Conservation (phyloP, 768 basidiomycete genomes). For the Gyrodon lividus region DNA sequence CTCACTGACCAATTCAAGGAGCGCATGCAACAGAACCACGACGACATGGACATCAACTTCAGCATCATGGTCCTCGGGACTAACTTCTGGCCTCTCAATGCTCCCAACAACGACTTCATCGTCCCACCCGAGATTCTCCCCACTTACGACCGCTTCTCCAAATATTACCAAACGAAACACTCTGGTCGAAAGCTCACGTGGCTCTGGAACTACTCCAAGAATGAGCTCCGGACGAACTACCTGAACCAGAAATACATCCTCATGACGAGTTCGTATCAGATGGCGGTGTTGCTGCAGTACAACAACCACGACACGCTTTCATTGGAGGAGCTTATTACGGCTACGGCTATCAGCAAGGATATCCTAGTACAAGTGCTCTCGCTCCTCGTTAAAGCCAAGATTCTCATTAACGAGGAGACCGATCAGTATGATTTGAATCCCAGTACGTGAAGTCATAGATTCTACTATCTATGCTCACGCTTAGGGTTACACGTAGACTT, state of each 20-base stretch:
- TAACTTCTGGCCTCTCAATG: constrained; percentile 92
- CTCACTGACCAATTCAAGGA: constrained; percentile 94
- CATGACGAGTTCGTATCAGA: constrained; percentile 94
- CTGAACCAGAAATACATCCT: constrained; percentile 93
- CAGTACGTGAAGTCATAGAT: constrained; percentile 35
- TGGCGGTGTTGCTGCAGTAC: constrained; percentile 92
- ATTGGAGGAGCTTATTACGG: constrained; percentile 72
- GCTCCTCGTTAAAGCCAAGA: constrained; percentile 82
- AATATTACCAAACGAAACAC: constrained; percentile 92
- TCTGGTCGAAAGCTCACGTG: constrained; percentile 94
- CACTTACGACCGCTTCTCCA: constrained; percentile 87
- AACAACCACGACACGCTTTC: constrained; percentile 88
- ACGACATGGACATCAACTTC: constrained; percentile 88
- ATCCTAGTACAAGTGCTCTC: constrained; percentile 63
- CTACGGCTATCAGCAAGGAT: constrained; percentile 80
- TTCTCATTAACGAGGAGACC: constrained; percentile 83
- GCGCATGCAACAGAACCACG: constrained; percentile 83
- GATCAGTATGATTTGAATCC: constrained; percentile 94
- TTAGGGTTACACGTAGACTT: constrained; percentile 50
- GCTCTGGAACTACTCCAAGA: constrained; percentile 98
- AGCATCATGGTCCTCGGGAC: constrained; percentile 92
- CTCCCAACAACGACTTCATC: constrained; percentile 81
- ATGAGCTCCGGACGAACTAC: constrained; percentile 93
- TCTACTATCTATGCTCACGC: background rate
- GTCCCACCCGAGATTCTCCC: constrained; percentile 86